Percentiles rank a stretch among this genome's conserved stretches.
Evolutionary conservation across 768 basidiomycete species (phyloP).

Genomic region (Phylloporus scabripes): DNA sequence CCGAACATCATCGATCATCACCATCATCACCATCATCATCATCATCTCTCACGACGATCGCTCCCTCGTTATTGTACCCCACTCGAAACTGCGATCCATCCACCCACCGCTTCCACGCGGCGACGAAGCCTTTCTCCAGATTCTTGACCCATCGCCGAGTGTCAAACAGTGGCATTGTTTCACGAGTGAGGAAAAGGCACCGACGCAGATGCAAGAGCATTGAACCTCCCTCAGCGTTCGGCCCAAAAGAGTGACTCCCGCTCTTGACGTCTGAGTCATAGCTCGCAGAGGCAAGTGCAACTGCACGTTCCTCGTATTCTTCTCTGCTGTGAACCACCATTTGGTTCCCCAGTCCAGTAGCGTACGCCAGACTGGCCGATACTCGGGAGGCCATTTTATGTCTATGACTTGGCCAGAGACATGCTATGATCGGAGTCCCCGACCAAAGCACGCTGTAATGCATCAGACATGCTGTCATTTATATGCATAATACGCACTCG

Average conservation of each 20-base stretch:
- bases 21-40: too few species aligned
- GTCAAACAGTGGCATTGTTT: constrained; percentile 43
- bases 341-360: constrained; percentile 42
- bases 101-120: constrained; percentile 46
- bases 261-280: constrained; percentile 12
- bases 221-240: constrained; percentile 16
- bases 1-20: too few species aligned
- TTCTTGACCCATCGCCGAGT: constrained; percentile 44
- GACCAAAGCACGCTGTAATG: constrained; percentile 42
- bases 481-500: constrained; percentile 33
- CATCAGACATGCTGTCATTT: constrained; percentile 1
- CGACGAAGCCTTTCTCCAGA: constrained; percentile 39
- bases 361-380: constrained; percentile 42
- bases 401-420: constrained; percentile 37
- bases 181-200: constrained; percentile 38
- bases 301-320: constrained; percentile 44
- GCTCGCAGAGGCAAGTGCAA: constrained; percentile 34
- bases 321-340: constrained; percentile 42
- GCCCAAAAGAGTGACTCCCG: neutral
- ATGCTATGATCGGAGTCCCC: constrained; percentile 47
- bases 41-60: constrained; percentile 29
- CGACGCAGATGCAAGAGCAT: constrained; percentile 38
- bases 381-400: constrained; percentile 50
- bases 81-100: constrained; percentile 34
- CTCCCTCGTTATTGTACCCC: constrained; percentile 29